Base-by-base conservation (phyloP, 768 basidiomycete species). In the Holtermannia corniformis region DNA sequence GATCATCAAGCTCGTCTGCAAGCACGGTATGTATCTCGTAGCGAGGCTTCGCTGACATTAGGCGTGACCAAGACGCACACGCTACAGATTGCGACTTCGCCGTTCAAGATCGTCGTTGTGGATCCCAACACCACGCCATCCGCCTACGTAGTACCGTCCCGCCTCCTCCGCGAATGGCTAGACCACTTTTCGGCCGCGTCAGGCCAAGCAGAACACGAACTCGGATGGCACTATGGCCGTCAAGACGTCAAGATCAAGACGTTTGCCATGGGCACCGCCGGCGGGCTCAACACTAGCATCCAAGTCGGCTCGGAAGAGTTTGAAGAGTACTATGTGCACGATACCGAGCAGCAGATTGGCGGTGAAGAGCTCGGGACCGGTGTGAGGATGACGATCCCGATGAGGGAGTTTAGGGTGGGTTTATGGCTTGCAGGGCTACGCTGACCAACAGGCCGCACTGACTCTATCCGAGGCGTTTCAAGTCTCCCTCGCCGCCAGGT, bases 401-500 rank as follows among this genome's bases (percentile, higher is more conserved):
- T 72, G 63, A 63, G 56, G 42, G 71, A 72, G 51, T 72, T 72
- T 49, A 59, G 65, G 45, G 71, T 72, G 55, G 58, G 70, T 57
- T 5, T 21, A 42, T 41, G 14, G 22, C 56, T 55, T 55, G 25
- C 54, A 26, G 22, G n/a, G 16, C 40, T 14, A 41, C 5, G 48
- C 48, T 49, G 22, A 14, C 28, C 21, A 4, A 5, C 50, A 72
- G 70, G 68, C 68, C 1, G 59, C 67, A 3, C 52, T 72, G 7
- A 50, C 62, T 11, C 44, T 72, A 1, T 68, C 71, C 13, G 71
- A 72, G 24, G 55, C 58, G 5, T 56, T 70, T 12, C 52, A 54
- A 12, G 63, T 68, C 45, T 57, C 58, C 3, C 55, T 72, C 19
- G 57, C 57, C 19, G 51, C 63, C 37, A 54, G 61, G 0, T 72